Evolutionary conservation across 371 early-diverging fungal genomes (phyloP).

Genomic region (Chytridium lagenaria): DNA sequence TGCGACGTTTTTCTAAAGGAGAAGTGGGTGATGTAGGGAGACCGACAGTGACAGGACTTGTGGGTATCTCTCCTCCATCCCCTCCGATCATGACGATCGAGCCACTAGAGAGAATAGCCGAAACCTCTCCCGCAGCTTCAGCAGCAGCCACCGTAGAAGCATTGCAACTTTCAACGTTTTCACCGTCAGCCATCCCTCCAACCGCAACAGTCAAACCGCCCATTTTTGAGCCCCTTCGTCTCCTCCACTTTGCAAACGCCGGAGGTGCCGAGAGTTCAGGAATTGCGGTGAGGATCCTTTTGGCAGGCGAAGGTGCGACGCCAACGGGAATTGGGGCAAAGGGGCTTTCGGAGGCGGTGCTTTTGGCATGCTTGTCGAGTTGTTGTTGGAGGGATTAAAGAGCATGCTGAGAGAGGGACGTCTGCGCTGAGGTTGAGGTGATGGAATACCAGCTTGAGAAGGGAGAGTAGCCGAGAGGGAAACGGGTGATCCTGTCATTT

Average conservation of each 20-base stretch:
- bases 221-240: background rate
- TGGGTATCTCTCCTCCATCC: too few species aligned
- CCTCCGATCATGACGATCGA: too few species aligned
- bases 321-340: background rate
- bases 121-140: too few species aligned
- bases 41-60: too few species aligned
- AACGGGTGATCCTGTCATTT: background rate
- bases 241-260: background rate
- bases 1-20: too few species aligned
- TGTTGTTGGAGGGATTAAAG: background rate
- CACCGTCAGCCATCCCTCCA: too few species aligned
- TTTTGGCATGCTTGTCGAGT: background rate
- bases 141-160: too few species aligned
- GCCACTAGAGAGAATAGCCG: too few species aligned
- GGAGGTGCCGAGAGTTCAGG: slow-evolving; percentile 14
- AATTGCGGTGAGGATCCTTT: background rate
- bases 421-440: background rate
- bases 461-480: background rate
- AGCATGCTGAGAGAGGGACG: background rate
- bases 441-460: background rate
- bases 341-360: slow-evolving; percentile 8
- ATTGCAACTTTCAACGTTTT: too few species aligned
- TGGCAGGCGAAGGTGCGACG: background rate
- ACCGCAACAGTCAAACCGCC: too few species aligned
- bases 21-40: background rate